phyloP scores from a whole-genome alignment of 805 yeast genomes.

The Myxozyma sirexii region DNA sequence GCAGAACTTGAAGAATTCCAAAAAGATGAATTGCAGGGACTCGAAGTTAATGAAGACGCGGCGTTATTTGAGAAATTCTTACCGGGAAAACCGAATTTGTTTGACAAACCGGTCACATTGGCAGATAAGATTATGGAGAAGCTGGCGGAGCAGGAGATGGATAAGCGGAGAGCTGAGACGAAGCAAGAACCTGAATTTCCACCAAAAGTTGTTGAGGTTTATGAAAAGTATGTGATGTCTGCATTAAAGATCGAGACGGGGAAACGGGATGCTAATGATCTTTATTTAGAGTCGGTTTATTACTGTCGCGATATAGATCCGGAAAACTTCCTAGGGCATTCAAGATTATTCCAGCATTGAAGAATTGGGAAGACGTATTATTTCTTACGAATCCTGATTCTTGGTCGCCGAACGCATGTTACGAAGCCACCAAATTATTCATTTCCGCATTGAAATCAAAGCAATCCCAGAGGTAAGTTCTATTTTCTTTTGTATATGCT shows the following conservation, averaged over 20 bases:
- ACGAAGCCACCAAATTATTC: conserved; percentile 92
- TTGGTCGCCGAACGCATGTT: conserved; percentile 95
- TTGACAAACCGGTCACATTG: conserved; percentile 43
- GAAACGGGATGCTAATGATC: not conserved
- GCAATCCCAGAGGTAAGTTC: conserved; percentile 85
- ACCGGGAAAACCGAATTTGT: conserved; percentile 32
- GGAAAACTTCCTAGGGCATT: conserved; percentile 96
- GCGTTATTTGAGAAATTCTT: conserved; percentile 76
- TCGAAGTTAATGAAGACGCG: conserved; percentile 53
- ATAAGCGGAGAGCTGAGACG: conserved; percentile 35
- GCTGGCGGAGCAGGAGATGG: conserved; percentile 68
- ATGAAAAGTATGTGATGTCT: conserved; percentile 54
- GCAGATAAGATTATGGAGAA: conserved; percentile 95
- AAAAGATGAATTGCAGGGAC: conserved; percentile 42
- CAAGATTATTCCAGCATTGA: conserved; percentile 89
- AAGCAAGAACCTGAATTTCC: conserved; percentile 56
- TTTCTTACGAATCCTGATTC: conserved; percentile 88
- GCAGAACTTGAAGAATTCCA: conserved; percentile 63
- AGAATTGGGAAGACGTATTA: conserved; percentile 93
- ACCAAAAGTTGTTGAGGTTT: conserved; percentile 94
- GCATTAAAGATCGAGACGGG: not conserved
- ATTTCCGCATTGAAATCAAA: conserved; percentile 85
- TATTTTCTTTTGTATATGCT: conserved; percentile 29
- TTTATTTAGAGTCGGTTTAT: conserved; percentile 63
- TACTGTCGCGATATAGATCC: conserved; percentile 85